Evolutionary conservation across 805 yeast species (phyloP).

Genomic region (Candida jianshihensis): DNA sequence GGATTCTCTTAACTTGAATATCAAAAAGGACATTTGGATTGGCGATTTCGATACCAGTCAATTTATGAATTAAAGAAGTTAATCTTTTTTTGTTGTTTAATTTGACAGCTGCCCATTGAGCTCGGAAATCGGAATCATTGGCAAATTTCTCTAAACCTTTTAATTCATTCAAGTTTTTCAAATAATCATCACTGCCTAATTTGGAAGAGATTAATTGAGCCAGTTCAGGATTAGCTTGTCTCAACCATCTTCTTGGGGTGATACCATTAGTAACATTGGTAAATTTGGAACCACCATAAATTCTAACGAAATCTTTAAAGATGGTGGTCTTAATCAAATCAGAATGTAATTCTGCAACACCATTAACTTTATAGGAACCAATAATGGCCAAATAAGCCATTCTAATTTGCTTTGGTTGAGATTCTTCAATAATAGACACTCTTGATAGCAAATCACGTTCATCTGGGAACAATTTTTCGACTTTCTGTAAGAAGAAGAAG

Average conservation of each 20-base stretch:
- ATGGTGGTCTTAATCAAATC: constrained; percentile 85
- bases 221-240: constrained; percentile 83
- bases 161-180: constrained; percentile 61
- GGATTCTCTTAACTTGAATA: constrained; percentile 90
- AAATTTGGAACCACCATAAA: constrained; percentile 78
- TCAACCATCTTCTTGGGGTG: constrained; percentile 94
- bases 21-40: constrained; percentile 78
- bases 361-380: constrained; percentile 90
- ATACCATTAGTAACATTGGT: constrained; percentile 92
- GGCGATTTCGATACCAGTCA: constrained; percentile 47
- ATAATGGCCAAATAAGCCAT: constrained; percentile 90
- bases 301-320: constrained; percentile 80
- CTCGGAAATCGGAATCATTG: constrained; percentile 62
- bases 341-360: constrained; percentile 93
- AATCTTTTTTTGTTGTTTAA: constrained; percentile 59
- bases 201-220: constrained; percentile 66
- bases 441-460: constrained; percentile 55
- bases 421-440: constrained; percentile 84
- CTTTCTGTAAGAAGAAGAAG: constrained; percentile 66
- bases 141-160: constrained; percentile 60
- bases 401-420: constrained; percentile 72
- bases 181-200: constrained; percentile 61
- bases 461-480: constrained; percentile 69
- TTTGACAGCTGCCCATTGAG: constrained; percentile 67
- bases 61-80: constrained; percentile 57